A percentile compares a stretch with the other conserved stretches of the same genome.
phyloP scores from a whole-genome alignment of 768 basidiomycete genomes.

The Guyanaporus albipodus region DNA sequence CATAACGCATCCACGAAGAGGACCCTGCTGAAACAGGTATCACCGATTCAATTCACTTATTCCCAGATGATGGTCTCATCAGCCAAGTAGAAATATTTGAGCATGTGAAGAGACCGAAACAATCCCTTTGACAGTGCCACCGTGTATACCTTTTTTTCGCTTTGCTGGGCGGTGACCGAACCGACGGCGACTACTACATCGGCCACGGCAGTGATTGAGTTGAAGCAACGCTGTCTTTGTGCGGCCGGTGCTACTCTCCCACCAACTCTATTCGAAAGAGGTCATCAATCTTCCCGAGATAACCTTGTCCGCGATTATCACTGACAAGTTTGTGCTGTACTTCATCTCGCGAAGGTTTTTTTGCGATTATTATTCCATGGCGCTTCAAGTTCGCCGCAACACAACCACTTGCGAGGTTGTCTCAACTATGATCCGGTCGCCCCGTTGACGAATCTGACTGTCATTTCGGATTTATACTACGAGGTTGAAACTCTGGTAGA shows the following conservation, averaged over 20 bases:
- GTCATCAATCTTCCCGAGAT: slow-evolving; percentile 13
- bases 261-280: slow-evolving; percentile 8
- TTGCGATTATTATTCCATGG: not conserved
- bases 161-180: not conserved
- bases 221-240: slow-evolving; percentile 1
- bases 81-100: slow-evolving; percentile 16
- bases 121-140: slow-evolving; percentile 8
- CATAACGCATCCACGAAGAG: slow-evolving; percentile 29
- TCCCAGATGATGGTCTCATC: slow-evolving; percentile 26
- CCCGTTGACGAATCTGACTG: slow-evolving; percentile 3
- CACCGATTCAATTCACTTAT: slow-evolving; percentile 17
- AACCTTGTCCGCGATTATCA: slow-evolving; percentile 6
- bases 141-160: slow-evolving; percentile 5
- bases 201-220: slow-evolving; percentile 1
- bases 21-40: slow-evolving; percentile 30
- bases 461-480: slow-evolving; percentile 16
- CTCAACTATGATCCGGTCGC: slow-evolving; percentile 20
- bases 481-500: slow-evolving; percentile 9
- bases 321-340: slow-evolving; percentile 1
- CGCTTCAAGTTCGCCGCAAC: slow-evolving; percentile 3
- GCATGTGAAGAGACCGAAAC: slow-evolving; percentile 21
- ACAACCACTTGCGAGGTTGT: slow-evolving; percentile 14
- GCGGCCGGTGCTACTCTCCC: slow-evolving; percentile 5
- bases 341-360: slow-evolving; percentile 18
- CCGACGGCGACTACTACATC: not conserved